Evolutionary conservation across 1,139 yeast species (phyloP).

Genomic region (Yamadazyma friedrichii): DNA sequence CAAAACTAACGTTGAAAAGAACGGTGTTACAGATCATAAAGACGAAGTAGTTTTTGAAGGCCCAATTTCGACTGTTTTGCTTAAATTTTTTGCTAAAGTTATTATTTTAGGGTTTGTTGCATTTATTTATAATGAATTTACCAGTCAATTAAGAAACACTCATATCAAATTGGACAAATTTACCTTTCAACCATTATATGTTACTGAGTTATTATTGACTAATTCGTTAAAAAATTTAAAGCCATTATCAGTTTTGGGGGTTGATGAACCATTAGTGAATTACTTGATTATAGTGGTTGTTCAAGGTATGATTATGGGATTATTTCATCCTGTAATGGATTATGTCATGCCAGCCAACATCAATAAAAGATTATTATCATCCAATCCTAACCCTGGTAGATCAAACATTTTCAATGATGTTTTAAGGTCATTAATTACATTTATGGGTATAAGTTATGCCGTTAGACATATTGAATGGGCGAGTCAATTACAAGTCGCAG

Average conservation of each 20-base stretch:
- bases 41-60: slow-evolving; percentile 11
- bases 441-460: slow-evolving; percentile 82
- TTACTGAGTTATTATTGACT: slow-evolving; percentile 33
- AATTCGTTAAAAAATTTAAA: slow-evolving; percentile 31
- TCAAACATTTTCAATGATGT: slow-evolving; percentile 36
- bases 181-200: slow-evolving; percentile 32
- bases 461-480: slow-evolving; percentile 80
- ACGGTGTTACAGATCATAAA: not conserved
- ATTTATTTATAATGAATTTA: slow-evolving; percentile 48
- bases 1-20: slow-evolving; percentile 4
- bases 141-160: slow-evolving; percentile 50
- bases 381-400: slow-evolving; percentile 32
- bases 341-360: slow-evolving; percentile 35
- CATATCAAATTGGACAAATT: slow-evolving; percentile 37
- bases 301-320: slow-evolving; percentile 65
- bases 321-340: slow-evolving; percentile 63
- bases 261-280: slow-evolving; percentile 13
- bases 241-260: slow-evolving; percentile 16
- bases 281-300: slow-evolving; percentile 27
- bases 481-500: slow-evolving; percentile 71
- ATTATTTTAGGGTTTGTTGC: slow-evolving; percentile 44
- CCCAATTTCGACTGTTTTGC: slow-evolving; percentile 5
- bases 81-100: slow-evolving; percentile 21
- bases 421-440: slow-evolving; percentile 65
- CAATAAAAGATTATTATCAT: slow-evolving; percentile 28